A percentile compares a stretch with the other conserved stretches of the same genome.
These are phyloP conservation scores for Zoysia pacifica DNA, from an alignment of 176 grass and related monocot species.

Conservation along the genomic window DNA sequence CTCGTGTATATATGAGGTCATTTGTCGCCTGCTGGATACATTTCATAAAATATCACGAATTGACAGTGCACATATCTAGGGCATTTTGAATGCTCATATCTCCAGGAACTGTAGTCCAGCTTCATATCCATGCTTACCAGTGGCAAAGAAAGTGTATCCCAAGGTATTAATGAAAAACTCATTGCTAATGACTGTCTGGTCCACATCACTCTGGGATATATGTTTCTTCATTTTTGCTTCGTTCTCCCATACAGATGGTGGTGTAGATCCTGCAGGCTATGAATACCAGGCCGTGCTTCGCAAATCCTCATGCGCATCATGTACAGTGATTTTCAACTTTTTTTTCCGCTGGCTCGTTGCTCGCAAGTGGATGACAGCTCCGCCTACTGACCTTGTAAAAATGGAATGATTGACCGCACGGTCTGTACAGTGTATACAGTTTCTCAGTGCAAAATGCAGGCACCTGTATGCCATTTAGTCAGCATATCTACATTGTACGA, in stretches of 20 bases:
- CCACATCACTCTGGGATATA: neutral
- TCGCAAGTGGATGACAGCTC: neutral
- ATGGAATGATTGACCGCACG: neutral
- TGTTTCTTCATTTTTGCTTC: neutral
- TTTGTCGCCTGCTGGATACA: too few species aligned
- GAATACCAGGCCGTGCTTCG: neutral
- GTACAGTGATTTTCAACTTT: slow-evolving; percentile 3
- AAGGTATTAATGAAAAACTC: neutral
- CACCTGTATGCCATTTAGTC: neutral
- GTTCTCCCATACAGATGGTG: neutral
- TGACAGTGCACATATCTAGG: neutral
- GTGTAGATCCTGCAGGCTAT: neutral
- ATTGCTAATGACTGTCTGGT: neutral
- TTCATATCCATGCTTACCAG: neutral
- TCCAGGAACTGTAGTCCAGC: neutral
- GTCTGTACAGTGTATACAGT: slow-evolving; percentile 13
- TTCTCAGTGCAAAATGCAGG: slow-evolving; percentile 5
- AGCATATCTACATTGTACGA: neutral
- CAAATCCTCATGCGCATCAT: neutral
- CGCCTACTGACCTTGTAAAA: slow-evolving; percentile 18
- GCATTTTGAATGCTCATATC: slow-evolving; percentile 15
- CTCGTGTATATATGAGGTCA: neutral
- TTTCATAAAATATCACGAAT: too few species aligned
- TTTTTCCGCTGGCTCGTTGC: neutral
- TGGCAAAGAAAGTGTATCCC: neutral